Base-by-base conservation (phyloP, 2,329 filamentous ascomycete species). In the Beauveria medogensis region DNA sequence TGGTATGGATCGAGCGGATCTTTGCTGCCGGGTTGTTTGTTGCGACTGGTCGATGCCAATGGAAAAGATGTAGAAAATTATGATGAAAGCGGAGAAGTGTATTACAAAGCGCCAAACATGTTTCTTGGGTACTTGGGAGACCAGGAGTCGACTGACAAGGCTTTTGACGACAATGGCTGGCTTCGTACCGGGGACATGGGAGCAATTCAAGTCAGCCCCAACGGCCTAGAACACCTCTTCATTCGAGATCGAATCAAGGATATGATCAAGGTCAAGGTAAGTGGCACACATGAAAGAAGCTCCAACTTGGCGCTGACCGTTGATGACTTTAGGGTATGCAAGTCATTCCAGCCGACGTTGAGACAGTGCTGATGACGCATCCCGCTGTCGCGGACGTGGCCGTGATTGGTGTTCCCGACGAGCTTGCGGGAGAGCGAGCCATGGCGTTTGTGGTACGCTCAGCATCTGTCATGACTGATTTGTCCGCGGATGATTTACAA, bases 211-310 rank as follows among this genome's bases (percentile, higher is more conserved):
- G 14, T 30, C 30, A 41, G 47, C 14, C 58, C 48, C 20, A 60
- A 37, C 44, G 58, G 58, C 16, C 50, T 54, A 5, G 20, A 60
- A 24, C 58, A 60, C 55, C 50, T 60, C 10, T 60, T 60, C n/a
- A 44, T 60, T 20, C 47, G 53, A 20, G 58, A 60, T 43, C 58
- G 58, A 5, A 60, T 60, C 43, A 50, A 48, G 47, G 58, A 60
- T 40, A 60, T 60, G 58, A 60, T 60, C 16, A 60, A 60, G n/a
- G 58, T 60, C 40, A 60, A 60, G 50, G 58, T 60, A 8, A 54
- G 58, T 60, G 20, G 24, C 48, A 60, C 24, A 28, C 20, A 8
- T 47, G 18, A 46, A 16, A 7, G 14, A 16, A 7, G 20, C 1
- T 1, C 5, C 8, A 16, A 20, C 8, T 26, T n/a, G 3, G 18